A percentile compares a stretch with the other conserved stretches of the same genome.
Evolutionary conservation across 2,329 filamentous ascomycete genomes (phyloP).

Genomic region (Aspergillus latus): DNA sequence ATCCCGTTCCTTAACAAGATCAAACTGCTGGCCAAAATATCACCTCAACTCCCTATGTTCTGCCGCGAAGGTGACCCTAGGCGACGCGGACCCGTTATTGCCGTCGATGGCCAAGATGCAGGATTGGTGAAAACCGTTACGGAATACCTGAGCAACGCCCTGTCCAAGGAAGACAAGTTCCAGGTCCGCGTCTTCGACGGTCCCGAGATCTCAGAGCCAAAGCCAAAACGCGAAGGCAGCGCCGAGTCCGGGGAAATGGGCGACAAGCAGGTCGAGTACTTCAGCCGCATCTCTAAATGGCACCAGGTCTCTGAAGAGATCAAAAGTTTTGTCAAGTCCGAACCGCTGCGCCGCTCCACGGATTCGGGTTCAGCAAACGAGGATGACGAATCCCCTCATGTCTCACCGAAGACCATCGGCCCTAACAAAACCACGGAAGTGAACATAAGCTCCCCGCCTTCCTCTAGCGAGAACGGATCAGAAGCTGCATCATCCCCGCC

Average conservation of each 20-base stretch:
- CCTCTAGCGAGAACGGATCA: constrained; percentile 30
- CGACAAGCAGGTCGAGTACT: constrained; percentile 57
- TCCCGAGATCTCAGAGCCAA: constrained; percentile 30
- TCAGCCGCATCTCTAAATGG: constrained; percentile 70
- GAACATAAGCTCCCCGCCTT: constrained; percentile 32
- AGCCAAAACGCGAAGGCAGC: constrained; percentile 20
- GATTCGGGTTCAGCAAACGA: constrained; percentile 19
- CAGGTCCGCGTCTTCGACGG: constrained; percentile 52
- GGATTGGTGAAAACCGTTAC: constrained; percentile 66
- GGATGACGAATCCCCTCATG: constrained; percentile 22
- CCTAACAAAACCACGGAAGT: constrained; percentile 29
- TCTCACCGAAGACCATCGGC: constrained; percentile 36
- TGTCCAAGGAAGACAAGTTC: constrained; percentile 55
- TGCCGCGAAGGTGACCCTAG: constrained; percentile 31
- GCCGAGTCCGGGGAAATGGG: constrained; percentile 36
- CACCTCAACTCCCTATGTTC: constrained; percentile 59
- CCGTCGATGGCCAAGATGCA: constrained; percentile 72
- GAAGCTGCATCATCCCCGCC: constrained; percentile 23
- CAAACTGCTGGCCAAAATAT: constrained; percentile 71
- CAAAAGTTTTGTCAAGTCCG: constrained; percentile 54
- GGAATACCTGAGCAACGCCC: constrained; percentile 58
- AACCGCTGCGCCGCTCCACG: constrained; percentile 14
- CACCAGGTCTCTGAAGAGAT: constrained; percentile 74
- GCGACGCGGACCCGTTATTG: constrained; percentile 74
- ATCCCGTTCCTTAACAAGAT: constrained; percentile 76